A percentile compares a stretch with the other conserved stretches of the same genome.
phyloP scores from a whole-genome alignment of 371 early-diverging fungal species.

The Zychaea mexicana region DNA sequence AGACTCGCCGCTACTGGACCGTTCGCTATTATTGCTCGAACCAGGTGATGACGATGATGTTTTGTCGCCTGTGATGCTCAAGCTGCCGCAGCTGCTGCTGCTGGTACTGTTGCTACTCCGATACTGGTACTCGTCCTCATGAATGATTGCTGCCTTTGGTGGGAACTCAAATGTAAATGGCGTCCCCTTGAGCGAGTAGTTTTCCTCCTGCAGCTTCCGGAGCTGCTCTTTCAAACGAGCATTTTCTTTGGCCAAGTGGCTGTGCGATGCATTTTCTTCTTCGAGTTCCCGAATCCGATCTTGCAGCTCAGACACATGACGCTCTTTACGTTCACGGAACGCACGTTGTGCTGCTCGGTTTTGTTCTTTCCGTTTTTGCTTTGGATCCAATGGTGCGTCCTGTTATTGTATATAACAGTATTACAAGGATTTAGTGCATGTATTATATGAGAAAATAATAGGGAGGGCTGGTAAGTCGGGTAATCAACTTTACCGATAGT shows the following conservation, averaged over 20 bases:
- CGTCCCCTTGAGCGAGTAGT: constrained; percentile 42
- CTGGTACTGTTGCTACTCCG: neutral
- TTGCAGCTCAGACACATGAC: constrained; percentile 66
- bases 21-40: constrained; percentile 8
- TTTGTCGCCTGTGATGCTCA: neutral
- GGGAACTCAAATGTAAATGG: constrained; percentile 51
- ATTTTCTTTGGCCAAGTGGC: constrained; percentile 34
- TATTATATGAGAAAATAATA: neutral
- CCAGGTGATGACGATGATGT: neutral
- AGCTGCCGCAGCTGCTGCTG: constrained; percentile 5
- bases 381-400: constrained; percentile 33
- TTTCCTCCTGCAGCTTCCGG: constrained; percentile 38
- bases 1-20: constrained; percentile 1
- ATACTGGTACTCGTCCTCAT: constrained; percentile 6
- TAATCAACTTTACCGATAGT: constrained; percentile 19
- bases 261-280: constrained; percentile 23
- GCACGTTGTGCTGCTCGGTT: constrained; percentile 82
- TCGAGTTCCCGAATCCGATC: constrained; percentile 66
- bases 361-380: constrained; percentile 76
- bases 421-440: neutral
- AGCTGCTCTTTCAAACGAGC: constrained; percentile 29
- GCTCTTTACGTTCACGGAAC: constrained; percentile 76
- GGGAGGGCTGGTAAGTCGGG: neutral
- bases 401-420: neutral
- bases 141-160: neutral